Evolutionary conservation across 2,329 filamentous ascomycete genomes (phyloP).

Genomic region (Colletotrichum sidae): DNA sequence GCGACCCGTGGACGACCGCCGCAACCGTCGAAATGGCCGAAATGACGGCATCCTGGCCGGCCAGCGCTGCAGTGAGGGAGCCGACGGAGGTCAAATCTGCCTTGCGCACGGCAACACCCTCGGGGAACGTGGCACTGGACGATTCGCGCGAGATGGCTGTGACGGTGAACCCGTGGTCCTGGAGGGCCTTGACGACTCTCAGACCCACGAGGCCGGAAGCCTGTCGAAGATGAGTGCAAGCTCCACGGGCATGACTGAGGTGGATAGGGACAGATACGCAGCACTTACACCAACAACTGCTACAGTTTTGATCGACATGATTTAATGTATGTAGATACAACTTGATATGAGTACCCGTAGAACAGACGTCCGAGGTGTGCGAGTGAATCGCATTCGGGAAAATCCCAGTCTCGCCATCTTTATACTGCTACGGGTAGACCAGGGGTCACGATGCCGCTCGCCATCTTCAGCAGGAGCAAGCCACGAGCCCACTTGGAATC

Average conservation of each 20-base stretch:
- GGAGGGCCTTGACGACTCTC: slow-evolving; percentile 21
- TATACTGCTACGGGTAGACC: too few species aligned
- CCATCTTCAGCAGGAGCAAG: too few species aligned
- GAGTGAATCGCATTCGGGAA: neutral
- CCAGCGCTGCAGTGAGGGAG: slow-evolving; percentile 32
- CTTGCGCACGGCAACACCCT: slow-evolving; percentile 20
- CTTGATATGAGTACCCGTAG: too few species aligned
- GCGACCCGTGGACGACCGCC: slow-evolving; percentile 50
- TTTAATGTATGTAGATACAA: neutral
- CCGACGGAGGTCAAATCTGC: slow-evolving; percentile 21
- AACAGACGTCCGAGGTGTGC: neutral
- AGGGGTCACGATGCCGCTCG: too few species aligned
- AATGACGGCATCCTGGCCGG: slow-evolving; percentile 45
- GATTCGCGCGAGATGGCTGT: slow-evolving; percentile 25
- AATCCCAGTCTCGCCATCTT: too few species aligned
- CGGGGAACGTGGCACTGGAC: slow-evolving; percentile 26
- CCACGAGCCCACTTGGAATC: too few species aligned
- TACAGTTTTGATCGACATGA: slow-evolving; percentile 30
- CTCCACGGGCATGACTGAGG: too few species aligned
- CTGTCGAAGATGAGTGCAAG: neutral
- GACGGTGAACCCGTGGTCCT: slow-evolving; percentile 18
- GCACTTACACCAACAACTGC: slow-evolving; percentile 27
- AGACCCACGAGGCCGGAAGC: slow-evolving; percentile 31
- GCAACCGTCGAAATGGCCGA: slow-evolving; percentile 54
- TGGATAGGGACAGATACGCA: fast-evolving